Evolutionary conservation across 2,329 filamentous ascomycete species (phyloP), one percentile per base, ranked within the genome.

Genomic region (Amphichorda felina): DNA sequence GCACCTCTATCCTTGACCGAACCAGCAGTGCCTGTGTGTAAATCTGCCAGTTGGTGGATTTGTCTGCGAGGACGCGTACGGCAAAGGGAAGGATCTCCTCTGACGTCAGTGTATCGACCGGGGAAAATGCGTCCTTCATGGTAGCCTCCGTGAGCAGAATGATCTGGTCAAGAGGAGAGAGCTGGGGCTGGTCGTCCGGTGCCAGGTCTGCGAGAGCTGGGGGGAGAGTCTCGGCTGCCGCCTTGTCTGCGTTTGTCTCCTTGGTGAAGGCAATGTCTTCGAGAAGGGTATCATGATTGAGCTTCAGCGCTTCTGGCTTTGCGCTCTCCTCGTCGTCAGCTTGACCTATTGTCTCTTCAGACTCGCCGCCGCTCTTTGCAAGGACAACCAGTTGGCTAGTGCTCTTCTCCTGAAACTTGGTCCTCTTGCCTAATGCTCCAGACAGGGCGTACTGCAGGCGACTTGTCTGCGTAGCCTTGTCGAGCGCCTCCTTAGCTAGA

Each of bases 21-120:
- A 96, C 83, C 0, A 98, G 68, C 8, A 98, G 66, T 0, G 87
- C 91, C 52, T 96, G 88, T 0, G 91, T 95, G 53, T 96, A 96
- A 24, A 95, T 80, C 55, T 96, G 91, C 91, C 91, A 98, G 56
- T 96, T 98, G 1, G 86, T 89, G 31, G 82, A 82, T 45, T 89
- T 88, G 41, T 91, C 87, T 8, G 82, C 74, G 2, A 98, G 68
- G 0, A 96, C 91, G 28, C 91, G 76, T 2, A 79, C 81, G 1
- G 91, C 91, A 52, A 89, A 98, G 0, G 91, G 91, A 1, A 94
- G 60, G 4, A 94, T 89, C 53, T 96, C 86, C 58, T 96, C 88
- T n/a, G 87, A 72, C 0, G 88, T 96, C 1, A 98, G 65, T 0
- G 83, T 80, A 52, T 96, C 82, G 1, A 77, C 68, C 0, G 91